phyloP scores from a whole-genome alignment of 164 flowering plant species.

The Litsea cubeba region DNA sequence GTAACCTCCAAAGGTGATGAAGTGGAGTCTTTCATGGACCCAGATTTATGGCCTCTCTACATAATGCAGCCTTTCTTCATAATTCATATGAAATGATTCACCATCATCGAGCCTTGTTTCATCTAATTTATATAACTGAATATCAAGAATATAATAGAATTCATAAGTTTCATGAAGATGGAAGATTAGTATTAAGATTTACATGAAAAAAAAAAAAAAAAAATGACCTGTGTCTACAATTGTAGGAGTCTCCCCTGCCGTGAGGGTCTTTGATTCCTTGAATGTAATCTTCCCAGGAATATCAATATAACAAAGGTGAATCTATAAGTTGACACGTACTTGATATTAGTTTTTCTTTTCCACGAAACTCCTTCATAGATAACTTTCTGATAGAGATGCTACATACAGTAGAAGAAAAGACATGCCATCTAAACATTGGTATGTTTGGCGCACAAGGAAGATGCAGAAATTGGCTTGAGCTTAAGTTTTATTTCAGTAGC shows the following conservation, averaged over 20 bases:
- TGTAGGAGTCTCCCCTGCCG: slow-evolving; percentile 89
- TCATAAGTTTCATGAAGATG: neutral
- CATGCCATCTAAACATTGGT: neutral
- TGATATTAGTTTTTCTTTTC: slow-evolving; percentile 4
- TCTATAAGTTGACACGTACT: slow-evolving; percentile 37
- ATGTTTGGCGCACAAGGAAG: neutral
- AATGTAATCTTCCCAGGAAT: slow-evolving; percentile 95
- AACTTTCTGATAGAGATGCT: neutral
- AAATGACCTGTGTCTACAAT: slow-evolving; percentile 85
- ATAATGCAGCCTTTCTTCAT: neutral
- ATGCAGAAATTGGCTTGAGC: neutral
- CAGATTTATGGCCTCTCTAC: neutral
- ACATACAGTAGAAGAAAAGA: neutral
- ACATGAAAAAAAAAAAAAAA: neutral
- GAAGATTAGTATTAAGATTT: neutral
- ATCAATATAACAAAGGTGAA: slow-evolving; percentile 94
- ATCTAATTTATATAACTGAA: neutral
- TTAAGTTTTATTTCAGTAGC: no score
- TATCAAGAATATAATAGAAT: no score
- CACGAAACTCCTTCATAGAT: neutral
- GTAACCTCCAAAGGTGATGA: neutral
- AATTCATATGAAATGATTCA: neutral
- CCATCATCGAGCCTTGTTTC: no score
- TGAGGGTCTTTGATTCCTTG: slow-evolving; percentile 84
- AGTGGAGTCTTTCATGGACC: neutral